Percentiles rank a stretch among this genome's conserved stretches.
Evolutionary conservation across 2,329 filamentous ascomycete species (phyloP).

Genomic region (Tricladium varicosporioides): DNA sequence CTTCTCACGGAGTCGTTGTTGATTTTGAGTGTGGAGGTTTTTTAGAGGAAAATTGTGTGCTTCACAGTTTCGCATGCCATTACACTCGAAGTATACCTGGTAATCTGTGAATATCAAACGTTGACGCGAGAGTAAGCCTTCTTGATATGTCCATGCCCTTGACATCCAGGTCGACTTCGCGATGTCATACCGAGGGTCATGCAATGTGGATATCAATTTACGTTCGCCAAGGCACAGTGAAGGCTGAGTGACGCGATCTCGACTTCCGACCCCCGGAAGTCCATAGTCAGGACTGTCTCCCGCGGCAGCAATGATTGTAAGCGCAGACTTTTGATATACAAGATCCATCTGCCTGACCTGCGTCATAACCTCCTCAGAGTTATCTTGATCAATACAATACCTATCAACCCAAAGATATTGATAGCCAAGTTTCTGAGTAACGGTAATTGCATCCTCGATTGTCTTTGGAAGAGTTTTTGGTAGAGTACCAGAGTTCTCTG

Average conservation of each 20-base stretch:
- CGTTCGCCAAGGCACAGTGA: neutral
- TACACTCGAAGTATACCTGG: constrained; percentile 2
- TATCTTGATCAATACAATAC: constrained; percentile 28
- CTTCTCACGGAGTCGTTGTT: no score
- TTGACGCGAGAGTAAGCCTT: constrained; percentile 4
- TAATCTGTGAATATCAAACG: constrained; percentile 5
- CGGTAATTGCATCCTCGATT: constrained; percentile 26
- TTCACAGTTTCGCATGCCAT: neutral
- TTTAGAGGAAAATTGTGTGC: neutral
- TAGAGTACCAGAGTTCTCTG: neutral
- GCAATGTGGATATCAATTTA: neutral
- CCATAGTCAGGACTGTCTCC: constrained; percentile 13
- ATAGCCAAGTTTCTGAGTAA: constrained; percentile 19
- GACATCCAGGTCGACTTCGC: constrained; percentile 5
- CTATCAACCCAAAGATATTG: constrained; percentile 33
- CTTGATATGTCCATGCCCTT: constrained; percentile 17
- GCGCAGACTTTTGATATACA: constrained; percentile 11
- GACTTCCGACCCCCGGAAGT: constrained; percentile 9
- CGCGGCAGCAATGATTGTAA: constrained; percentile 11
- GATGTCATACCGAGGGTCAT: neutral
- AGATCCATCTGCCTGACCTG: constrained; percentile 12
- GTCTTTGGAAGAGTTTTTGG: neutral
- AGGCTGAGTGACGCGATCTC: neutral
- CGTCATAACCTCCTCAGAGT: neutral
- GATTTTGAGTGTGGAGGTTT: no score